Evolutionary conservation across 2,329 filamentous ascomycete species (phyloP).

Genomic region (Torrubiellomyces zombiae): DNA sequence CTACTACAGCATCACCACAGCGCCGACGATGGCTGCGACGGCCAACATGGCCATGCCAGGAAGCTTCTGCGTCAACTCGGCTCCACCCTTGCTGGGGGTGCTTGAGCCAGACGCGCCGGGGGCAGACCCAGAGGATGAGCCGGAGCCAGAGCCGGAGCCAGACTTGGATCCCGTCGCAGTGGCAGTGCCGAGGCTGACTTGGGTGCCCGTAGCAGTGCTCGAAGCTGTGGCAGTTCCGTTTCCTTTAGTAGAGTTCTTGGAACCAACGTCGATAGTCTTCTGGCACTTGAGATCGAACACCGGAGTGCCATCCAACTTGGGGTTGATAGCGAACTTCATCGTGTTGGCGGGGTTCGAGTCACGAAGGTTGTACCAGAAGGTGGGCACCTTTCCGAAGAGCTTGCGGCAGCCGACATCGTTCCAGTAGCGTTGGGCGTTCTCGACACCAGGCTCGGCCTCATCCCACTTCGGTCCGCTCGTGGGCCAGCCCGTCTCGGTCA

Average conservation of each 20-base stretch:
- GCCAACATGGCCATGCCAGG: no score
- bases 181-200: conserved; percentile 1
- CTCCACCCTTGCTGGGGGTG: conserved; percentile 2
- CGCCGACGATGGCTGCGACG: no score
- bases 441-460: conserved; percentile 33
- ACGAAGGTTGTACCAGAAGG: conserved; percentile 45
- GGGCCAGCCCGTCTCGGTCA: conserved; percentile 53
- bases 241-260: conserved; percentile 6
- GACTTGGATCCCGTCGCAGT: conserved; percentile 3
- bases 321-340: conserved; percentile 40
- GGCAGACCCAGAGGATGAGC: background rate
- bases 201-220: conserved; percentile 2
- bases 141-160: conserved; percentile 2
- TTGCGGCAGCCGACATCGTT: conserved; percentile 40
- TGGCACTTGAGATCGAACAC: conserved; percentile 38
- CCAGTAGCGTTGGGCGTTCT: conserved; percentile 50
- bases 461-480: conserved; percentile 35
- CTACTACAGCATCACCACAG: no score
- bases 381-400: conserved; percentile 36
- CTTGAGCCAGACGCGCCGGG: conserved; percentile 4
- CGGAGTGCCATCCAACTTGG: conserved; percentile 33
- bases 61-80: background rate
- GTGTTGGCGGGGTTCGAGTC: conserved; percentile 44
- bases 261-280: conserved; percentile 19
- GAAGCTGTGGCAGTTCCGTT: conserved; percentile 2